Percentiles rank a stretch among this genome's conserved stretches.
phyloP scores from a whole-genome alignment of 1,139 yeast genomes.

The Protomyces gravidus region DNA sequence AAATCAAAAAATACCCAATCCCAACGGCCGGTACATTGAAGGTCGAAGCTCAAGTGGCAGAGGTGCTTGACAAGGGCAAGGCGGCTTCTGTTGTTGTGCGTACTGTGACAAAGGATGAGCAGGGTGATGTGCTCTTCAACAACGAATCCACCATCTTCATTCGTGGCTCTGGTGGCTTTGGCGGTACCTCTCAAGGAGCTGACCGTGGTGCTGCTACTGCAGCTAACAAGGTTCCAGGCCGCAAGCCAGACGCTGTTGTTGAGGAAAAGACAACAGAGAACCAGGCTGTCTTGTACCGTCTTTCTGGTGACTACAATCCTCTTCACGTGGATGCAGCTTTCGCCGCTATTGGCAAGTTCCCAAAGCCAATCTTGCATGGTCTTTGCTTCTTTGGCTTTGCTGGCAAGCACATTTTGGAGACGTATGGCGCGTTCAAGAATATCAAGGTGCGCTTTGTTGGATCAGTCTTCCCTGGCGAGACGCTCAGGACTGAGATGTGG shows the following conservation, averaged over 20 bases:
- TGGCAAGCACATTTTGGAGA: constrained; percentile 69
- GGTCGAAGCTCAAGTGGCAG: constrained; percentile 64
- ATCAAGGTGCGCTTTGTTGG: constrained; percentile 88
- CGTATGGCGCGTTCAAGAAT: constrained; percentile 77
- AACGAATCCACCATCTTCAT: constrained; percentile 84
- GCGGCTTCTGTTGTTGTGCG: constrained; percentile 80
- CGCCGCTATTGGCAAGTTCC: constrained; percentile 85
- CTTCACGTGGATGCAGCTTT: constrained; percentile 88
- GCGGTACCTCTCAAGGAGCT: constrained; percentile 54
- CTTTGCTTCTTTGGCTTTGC: constrained; percentile 81
- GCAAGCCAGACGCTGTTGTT: constrained; percentile 63
- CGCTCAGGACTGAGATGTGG: constrained; percentile 80
- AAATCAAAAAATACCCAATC: constrained; percentile 70
- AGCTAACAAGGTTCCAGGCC: constrained; percentile 59
- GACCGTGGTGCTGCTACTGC: constrained; percentile 57
- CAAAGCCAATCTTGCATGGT: constrained; percentile 81
- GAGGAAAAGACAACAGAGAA: constrained; percentile 61
- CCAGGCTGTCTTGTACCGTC: constrained; percentile 84
- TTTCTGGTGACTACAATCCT: constrained; percentile 93
- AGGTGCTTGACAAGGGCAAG: constrained; percentile 79
- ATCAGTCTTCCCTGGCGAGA: constrained; percentile 96
- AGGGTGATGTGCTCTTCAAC: constrained; percentile 67
- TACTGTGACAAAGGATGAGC: constrained; percentile 63
- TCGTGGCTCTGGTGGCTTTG: constrained; percentile 65
- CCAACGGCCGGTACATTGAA: constrained; percentile 62